Evolutionary conservation across 306 rosid species (phyloP), one percentile per base, ranked within the genome.

Genomic region (Quercus robur): DNA sequence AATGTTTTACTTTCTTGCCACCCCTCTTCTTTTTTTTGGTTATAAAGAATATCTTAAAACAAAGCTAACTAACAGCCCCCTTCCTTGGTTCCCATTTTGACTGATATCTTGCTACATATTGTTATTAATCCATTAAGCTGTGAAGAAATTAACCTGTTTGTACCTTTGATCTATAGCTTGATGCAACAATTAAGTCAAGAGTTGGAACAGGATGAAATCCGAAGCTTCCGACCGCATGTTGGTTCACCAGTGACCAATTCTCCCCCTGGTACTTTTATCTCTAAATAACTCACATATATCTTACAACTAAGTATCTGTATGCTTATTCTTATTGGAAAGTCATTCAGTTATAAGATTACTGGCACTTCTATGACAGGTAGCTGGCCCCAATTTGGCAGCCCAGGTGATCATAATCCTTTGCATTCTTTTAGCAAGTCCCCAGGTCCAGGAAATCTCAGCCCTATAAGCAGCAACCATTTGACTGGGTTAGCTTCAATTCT

Each of bases 171-270:
- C 66, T 58, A 28, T 79, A 92, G 98, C 86, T 91, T 92, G 83
- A 88, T 94, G 93, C 98, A 92, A 84, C 98, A 90, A 86, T 75
- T 94, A 78, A 91, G 80, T 86, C 97, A 88, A 78, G 97, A 94
- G 87, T 87, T 92, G 85, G 98, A 94, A 21, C 98, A 88, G 84
- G 97, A 94, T 73, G 97, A 94, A 54, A 81, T 78, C 25, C 86
- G 90, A 5, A 85, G 82, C 86, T 92, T 92, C 85, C 85, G 89
- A 62, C 89, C 85, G 77, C 97, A 91, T 81, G 86, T 94, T 74
- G 97, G 92, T 86, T 94, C 97, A 19, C 98, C 98, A 23, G 12
- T 90, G 35, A 79, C 97, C 85, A 91, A 78, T 85, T 94, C 98
- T 74, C 97, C 98, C 75, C 97, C 97, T 10, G 98, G 98, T 94